These are phyloP conservation scores for Hypoxylon fuscum DNA, from an alignment of 495 filamentous ascomycete genomes.

Conservation along the genomic window DNA sequence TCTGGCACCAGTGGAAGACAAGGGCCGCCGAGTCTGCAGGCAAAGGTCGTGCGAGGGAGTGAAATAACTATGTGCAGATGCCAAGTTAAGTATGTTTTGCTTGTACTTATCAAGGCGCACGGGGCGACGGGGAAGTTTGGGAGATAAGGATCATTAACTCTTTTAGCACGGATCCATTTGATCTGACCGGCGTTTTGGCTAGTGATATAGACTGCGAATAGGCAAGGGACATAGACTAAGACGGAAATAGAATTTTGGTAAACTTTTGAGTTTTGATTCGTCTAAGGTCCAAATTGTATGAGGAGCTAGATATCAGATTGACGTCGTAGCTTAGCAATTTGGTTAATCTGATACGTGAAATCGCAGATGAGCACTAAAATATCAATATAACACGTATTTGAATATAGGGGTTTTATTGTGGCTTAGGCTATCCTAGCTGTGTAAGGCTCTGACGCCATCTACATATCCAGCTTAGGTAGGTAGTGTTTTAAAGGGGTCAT, in stretches of 20 bases:
- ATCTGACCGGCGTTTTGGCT: too few relatives aligned
- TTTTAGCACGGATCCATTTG: too few relatives aligned
- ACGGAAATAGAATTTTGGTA: slow-evolving; percentile 24
- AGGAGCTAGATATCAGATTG: not conserved
- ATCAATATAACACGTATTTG: too few relatives aligned
- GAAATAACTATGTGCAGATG: not conserved
- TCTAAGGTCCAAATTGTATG: slow-evolving; percentile 3
- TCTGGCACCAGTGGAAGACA: slow-evolving; percentile 66
- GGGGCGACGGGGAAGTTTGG: too few relatives aligned
- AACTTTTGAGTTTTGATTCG: slow-evolving; percentile 5
- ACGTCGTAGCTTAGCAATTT: too few relatives aligned
- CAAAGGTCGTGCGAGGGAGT: slow-evolving; percentile 41
- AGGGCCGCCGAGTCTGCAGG: slow-evolving; percentile 46
- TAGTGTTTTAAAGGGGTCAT: slow-evolving; percentile 2
- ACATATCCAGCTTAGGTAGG: slow-evolving; percentile 11
- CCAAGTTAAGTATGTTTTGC: not conserved
- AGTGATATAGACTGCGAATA: too few relatives aligned
- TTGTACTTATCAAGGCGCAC: not conserved
- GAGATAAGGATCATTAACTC: too few relatives aligned
- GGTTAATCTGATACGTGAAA: too few relatives aligned
- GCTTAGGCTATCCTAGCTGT: slow-evolving; percentile 16
- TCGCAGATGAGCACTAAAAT: too few relatives aligned
- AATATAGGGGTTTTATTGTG: slow-evolving; percentile 23
- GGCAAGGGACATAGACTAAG: slow-evolving; percentile 10
- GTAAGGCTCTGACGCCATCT: slow-evolving; percentile 16